Evolutionary conservation across 2,329 filamentous ascomycete genomes (phyloP), one percentile per base, ranked within the genome.

Genomic region (Blumeria graminis): DNA sequence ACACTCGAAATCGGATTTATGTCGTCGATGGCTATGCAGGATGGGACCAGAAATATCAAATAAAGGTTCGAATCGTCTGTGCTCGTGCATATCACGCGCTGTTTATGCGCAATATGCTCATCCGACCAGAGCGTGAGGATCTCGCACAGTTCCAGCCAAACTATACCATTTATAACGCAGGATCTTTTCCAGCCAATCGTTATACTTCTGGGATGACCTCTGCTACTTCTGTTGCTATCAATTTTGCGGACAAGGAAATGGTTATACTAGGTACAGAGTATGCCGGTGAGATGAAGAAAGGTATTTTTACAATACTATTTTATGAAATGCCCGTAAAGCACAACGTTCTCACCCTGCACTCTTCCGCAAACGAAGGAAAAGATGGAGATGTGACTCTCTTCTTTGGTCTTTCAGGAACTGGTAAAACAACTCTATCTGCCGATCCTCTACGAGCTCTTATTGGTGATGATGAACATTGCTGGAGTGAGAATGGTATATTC

Each of bases 31-130:
- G 92, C 62, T 98, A 83, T 69, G 92, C 92, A 63, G 92, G 92
- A 70, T 98, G 92, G 92, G 92, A 98, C 66, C 84, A 93, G 76
- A 89, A 92, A 71, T 98, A 98, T 77, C 80, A 89, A 63, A 96
- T 98, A 74, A 86, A 82, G 67, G 92, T 98, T 66, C 89, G 92
- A 68, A 90, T 98, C 62, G 89, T 98, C 68, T 98, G 92, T 74
- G 92, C 92, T 63, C 89, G 92, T 69, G 92, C 92, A 71, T 98
- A 98, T 78, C 92, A 98, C 78, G 92, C 92, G 60, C 81, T 98
- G 62, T 98, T 98, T 81, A 98, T 98, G 92, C 86, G 89, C 69
- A 98, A 98, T 78, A 98, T 98, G 92, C 84, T 98, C 68, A 98
- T 98, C 76, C 85, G 92, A 65, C 92, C 92, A 61, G 76, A 82